These are phyloP conservation scores for Phylloporus arenicola DNA, from an alignment of 768 basidiomycete species.

Conservation along the genomic window DNA sequence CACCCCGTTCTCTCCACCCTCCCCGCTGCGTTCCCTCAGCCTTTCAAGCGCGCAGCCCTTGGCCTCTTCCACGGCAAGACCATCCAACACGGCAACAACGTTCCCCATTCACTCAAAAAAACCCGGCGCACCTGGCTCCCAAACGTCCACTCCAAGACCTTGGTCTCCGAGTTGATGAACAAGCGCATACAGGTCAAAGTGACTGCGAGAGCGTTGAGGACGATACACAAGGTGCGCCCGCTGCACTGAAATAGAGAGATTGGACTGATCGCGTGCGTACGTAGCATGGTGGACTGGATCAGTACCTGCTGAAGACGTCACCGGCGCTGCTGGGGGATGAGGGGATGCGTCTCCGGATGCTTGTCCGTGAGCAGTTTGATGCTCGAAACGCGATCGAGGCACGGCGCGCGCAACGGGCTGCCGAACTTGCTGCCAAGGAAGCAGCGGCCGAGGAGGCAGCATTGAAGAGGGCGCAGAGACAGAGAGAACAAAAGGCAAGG, in stretches of 20 bases:
- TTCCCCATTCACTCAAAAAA: constrained; percentile 84
- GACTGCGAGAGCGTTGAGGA: constrained; percentile 70
- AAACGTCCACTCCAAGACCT: constrained; percentile 73
- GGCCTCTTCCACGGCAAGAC: constrained; percentile 82
- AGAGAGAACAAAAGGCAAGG: constrained; percentile 3
- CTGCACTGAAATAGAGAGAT: too few species aligned
- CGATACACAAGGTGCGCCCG: constrained; percentile 69
- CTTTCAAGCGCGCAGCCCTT: constrained; percentile 75
- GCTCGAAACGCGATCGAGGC: constrained; percentile 16
- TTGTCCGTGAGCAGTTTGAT: constrained; percentile 31
- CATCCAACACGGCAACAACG: constrained; percentile 81
- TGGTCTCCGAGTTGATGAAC: constrained; percentile 62
- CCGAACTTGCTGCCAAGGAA: constrained; percentile 19
- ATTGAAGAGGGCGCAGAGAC: constrained; percentile 5
- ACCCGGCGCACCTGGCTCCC: constrained; percentile 86
- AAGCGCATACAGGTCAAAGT: constrained; percentile 59
- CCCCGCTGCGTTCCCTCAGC: constrained; percentile 43
- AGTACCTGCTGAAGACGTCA: constrained; percentile 53
- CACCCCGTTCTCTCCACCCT: constrained; percentile 13
- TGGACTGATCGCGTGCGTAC: background rate
- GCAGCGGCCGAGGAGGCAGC: constrained; percentile 5
- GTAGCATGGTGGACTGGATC: constrained; percentile 67
- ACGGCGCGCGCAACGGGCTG: constrained; percentile 13
- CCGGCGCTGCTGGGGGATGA: constrained; percentile 34
- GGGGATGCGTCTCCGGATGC: constrained; percentile 43